phyloP scores from a whole-genome alignment of 805 yeast species.

The Ogataea corticis region DNA sequence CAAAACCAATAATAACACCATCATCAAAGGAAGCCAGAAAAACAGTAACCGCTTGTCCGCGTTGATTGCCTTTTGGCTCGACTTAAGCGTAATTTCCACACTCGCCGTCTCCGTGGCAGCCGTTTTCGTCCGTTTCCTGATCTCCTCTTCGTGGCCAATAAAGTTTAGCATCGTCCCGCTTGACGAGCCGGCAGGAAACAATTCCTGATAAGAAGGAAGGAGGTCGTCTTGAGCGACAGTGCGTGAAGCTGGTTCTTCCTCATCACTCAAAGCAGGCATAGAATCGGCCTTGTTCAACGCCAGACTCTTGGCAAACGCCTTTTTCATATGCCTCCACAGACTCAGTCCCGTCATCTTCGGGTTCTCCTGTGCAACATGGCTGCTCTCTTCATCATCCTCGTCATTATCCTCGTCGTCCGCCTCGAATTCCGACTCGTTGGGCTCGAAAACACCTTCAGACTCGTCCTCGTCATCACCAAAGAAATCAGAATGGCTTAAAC shows the following conservation, averaged over 20 bases:
- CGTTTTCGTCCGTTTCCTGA: conserved; percentile 7
- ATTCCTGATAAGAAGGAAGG: conserved; percentile 73
- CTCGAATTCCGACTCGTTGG: conserved; percentile 17
- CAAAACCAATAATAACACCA: conserved; percentile 50
- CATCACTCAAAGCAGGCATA: conserved; percentile 15
- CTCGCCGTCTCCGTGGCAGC: conserved; percentile 2
- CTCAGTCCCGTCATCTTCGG: conserved; percentile 23
- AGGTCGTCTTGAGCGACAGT: conserved; percentile 46
- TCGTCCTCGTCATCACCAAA: conserved; percentile 15
- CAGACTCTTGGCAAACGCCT: conserved; percentile 24
- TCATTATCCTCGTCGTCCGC: conserved; percentile 25
- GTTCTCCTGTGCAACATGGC: conserved; percentile 4
- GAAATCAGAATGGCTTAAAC: conserved; percentile 19
- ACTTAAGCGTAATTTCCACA: conserved; percentile 27
- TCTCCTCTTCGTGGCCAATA: conserved; percentile 25
- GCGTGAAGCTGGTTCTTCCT: no score
- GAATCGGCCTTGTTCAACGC: conserved; percentile 3
- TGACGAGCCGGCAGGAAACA: conserved; percentile 57
- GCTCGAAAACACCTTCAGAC: conserved; percentile 2
- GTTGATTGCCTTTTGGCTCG: conserved; percentile 45
- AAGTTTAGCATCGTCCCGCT: conserved; percentile 32
- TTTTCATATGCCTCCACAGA: conserved; percentile 34
- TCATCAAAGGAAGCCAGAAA: conserved; percentile 84
- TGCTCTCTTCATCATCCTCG: conserved; percentile 9
- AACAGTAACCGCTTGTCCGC: conserved; percentile 84